phyloP scores from a whole-genome alignment of 768 basidiomycete species.

The Cystobasidium ongulense region DNA sequence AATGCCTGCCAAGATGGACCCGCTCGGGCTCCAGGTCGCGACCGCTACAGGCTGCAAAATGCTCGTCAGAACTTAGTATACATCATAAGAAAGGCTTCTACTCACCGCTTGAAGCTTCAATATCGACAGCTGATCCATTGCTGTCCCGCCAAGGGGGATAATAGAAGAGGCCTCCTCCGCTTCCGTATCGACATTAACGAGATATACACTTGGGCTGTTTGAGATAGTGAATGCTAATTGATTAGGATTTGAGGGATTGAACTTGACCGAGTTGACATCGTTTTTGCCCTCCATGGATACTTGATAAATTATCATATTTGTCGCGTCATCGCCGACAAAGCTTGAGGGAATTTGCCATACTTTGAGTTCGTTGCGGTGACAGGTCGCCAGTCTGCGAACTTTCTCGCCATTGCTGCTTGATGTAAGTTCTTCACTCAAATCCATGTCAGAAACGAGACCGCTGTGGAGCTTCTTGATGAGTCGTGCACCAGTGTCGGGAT shows the following conservation, averaged over 20 bases:
- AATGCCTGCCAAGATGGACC: background rate
- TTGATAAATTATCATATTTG: background rate
- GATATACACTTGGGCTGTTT: background rate
- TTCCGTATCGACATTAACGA: background rate
- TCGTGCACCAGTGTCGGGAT: background rate
- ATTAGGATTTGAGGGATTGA: background rate
- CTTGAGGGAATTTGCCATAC: slow-evolving; percentile 13
- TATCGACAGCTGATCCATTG: background rate
- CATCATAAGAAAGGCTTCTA: background rate
- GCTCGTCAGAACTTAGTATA: background rate
- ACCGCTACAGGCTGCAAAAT: background rate
- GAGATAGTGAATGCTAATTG: background rate
- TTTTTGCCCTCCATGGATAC: background rate
- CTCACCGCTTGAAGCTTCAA: background rate
- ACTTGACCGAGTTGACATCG: background rate
- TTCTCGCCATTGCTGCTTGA: background rate
- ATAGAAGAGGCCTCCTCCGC: too few species aligned
- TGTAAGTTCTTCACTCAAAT: background rate
- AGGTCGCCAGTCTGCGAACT: background rate
- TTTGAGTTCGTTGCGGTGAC: background rate
- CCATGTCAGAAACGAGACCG: slow-evolving; percentile 3
- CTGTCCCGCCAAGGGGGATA: background rate
- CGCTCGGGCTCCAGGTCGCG: background rate
- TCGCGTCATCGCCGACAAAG: slow-evolving; percentile 4
- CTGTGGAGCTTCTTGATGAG: slow-evolving; percentile 21